Evolutionary conservation across 805 yeast species (phyloP).

Genomic region (Monosporozyma aquatica): DNA sequence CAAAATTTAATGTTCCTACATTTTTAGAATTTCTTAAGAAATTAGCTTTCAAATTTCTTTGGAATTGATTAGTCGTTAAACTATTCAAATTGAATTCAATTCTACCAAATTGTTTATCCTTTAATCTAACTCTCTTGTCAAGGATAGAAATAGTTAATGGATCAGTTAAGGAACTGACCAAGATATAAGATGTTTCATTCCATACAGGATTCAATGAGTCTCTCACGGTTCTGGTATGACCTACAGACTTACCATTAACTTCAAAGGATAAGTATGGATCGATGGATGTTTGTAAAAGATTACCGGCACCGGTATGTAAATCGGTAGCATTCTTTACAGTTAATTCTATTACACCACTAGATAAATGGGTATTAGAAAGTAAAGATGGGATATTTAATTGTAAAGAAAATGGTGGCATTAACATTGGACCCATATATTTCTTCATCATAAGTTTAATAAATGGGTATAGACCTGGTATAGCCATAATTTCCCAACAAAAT

Average conservation of each 20-base stretch:
- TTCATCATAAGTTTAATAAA: conserved; percentile 77
- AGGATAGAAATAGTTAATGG: conserved; percentile 63
- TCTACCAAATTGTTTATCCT: conserved; percentile 75
- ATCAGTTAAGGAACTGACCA: conserved; percentile 68
- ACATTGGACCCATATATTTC: conserved; percentile 80
- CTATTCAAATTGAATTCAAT: conserved; percentile 64
- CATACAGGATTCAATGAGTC: conserved; percentile 70
- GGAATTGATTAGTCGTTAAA: conserved; percentile 44
- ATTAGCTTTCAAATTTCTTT: conserved; percentile 41
- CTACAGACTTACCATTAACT: conserved; percentile 48
- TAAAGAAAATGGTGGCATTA: conserved; percentile 84
- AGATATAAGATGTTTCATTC: conserved; percentile 68
- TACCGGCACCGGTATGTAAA: conserved; percentile 53
- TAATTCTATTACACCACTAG: conserved; percentile 78
- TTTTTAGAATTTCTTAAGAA: conserved; percentile 76
- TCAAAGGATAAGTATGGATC: conserved; percentile 84
- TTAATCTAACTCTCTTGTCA: conserved; percentile 65
- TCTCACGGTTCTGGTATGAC: conserved; percentile 56
- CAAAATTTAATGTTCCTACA: conserved; percentile 66
- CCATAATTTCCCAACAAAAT: conserved; percentile 79
- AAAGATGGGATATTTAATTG: conserved; percentile 88
- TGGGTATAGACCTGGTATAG: conserved; percentile 79
- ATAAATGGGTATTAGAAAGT: conserved; percentile 75
- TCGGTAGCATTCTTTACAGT: conserved; percentile 57
- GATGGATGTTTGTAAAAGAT: conserved; percentile 61